Percentiles rank a stretch among this genome's conserved stretches.
Conservation (phyloP, 371 early-diverging fungal genomes). For the Mortierella sp. region DNA sequence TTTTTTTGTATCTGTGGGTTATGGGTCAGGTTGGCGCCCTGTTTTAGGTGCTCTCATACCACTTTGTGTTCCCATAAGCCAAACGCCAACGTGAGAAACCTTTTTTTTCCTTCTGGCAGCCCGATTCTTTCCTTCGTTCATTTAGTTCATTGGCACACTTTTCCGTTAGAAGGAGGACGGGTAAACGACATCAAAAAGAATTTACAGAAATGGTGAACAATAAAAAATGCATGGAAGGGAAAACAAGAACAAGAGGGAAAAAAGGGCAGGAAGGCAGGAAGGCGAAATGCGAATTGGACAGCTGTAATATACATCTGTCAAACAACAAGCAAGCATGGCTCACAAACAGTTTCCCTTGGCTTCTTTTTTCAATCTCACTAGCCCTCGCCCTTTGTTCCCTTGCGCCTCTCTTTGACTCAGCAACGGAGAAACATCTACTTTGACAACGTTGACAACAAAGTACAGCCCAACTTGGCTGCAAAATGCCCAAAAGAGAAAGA, state of each 20-base stretch:
- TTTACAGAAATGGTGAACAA: background rate
- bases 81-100: background rate
- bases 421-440: background rate
- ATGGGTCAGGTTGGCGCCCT: background rate
- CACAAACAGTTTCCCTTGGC: background rate
- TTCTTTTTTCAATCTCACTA: background rate
- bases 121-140: background rate
- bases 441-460: background rate
- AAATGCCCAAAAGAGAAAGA: background rate
- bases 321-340: background rate
- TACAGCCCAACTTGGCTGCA: background rate
- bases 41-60: background rate
- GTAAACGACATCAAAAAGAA: background rate
- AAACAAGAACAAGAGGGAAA: background rate
- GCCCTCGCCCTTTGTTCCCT: background rate
- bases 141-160: background rate
- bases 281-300: background rate
- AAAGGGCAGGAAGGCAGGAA: conserved; percentile 1
- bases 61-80: conserved; percentile 9
- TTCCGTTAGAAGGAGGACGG: background rate
- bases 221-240: background rate
- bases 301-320: background rate
- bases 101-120: too few species aligned
- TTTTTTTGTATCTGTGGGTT: background rate
- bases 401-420: background rate